Conservation (phyloP, 768 basidiomycete species). For the Kwoniella heveanensis region DNA sequence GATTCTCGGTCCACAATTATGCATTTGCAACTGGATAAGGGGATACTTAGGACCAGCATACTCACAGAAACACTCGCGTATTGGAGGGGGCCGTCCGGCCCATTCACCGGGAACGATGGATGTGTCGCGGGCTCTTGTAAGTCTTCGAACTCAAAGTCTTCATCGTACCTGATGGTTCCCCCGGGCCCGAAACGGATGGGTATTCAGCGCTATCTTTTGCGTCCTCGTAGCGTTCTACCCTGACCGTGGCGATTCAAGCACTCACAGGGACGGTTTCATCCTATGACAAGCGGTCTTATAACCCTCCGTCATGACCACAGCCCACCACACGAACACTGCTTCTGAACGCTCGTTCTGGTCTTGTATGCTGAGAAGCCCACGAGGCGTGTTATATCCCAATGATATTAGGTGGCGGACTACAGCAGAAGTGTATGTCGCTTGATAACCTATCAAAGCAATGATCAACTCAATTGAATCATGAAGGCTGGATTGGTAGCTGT, state of each 20-base stretch:
- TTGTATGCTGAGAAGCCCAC: slow-evolving; percentile 29
- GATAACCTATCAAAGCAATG: slow-evolving; percentile 44
- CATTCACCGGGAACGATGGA: not conserved
- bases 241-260: slow-evolving; percentile 3
- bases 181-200: no score
- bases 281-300: slow-evolving; percentile 82
- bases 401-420: slow-evolving; percentile 22
- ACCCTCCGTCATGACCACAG: slow-evolving; percentile 76
- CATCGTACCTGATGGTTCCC: slow-evolving; percentile 9
- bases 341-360: slow-evolving; percentile 35
- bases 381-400: slow-evolving; percentile 40
- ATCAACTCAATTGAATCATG: not conserved
- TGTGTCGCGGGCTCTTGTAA: not conserved
- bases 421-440: slow-evolving; percentile 24
- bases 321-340: slow-evolving; percentile 79
- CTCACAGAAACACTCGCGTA: not conserved
- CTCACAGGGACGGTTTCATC: slow-evolving; percentile 74
- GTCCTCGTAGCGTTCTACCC: no score
- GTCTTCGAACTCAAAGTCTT: slow-evolving; percentile 31
- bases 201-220: no score
- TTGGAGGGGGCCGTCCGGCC: no score
- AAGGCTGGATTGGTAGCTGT: not conserved
- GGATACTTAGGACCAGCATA: no score
- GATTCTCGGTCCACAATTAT: no score
- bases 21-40: no score